phyloP scores from a whole-genome alignment of 78 protist genomes.

The Speleostelium caveatum region DNA sequence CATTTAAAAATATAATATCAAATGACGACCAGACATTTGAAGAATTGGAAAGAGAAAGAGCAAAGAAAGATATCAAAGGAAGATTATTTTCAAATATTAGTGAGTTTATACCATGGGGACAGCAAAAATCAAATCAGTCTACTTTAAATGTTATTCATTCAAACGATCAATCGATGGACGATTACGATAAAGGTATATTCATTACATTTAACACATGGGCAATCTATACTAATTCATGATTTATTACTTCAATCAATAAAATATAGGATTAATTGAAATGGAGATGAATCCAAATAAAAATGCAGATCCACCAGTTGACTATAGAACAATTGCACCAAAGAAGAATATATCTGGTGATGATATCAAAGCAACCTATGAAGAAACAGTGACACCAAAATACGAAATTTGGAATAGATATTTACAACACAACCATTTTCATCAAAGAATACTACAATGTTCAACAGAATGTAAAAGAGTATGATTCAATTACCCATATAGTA shows the following conservation, averaged over 20 bases:
- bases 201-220: not conserved
- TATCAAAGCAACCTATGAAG: conserved; percentile 8
- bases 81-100: conserved; percentile 14
- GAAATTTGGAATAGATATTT: not conserved
- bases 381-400: not conserved
- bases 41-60: conserved; percentile 30
- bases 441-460: not conserved
- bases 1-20: not conserved
- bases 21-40: conserved; percentile 4
- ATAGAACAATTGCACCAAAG: too few species aligned
- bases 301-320: not conserved
- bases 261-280: too few species aligned
- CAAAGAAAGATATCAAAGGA: conserved; percentile 17
- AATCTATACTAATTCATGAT: too few species aligned
- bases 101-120: conserved; percentile 10
- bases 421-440: conserved; percentile 8
- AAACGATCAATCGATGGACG: not conserved
- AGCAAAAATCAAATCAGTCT: not conserved
- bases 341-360: too few species aligned
- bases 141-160: not conserved
- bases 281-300: not conserved
- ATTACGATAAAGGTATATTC: too few species aligned
- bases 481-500: too few species aligned
- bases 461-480: conserved; percentile 6
- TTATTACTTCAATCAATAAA: too few species aligned